These are phyloP conservation scores for Limnanthes douglasii DNA, from an alignment of 345 rosid species.

Conservation along the genomic window DNA sequence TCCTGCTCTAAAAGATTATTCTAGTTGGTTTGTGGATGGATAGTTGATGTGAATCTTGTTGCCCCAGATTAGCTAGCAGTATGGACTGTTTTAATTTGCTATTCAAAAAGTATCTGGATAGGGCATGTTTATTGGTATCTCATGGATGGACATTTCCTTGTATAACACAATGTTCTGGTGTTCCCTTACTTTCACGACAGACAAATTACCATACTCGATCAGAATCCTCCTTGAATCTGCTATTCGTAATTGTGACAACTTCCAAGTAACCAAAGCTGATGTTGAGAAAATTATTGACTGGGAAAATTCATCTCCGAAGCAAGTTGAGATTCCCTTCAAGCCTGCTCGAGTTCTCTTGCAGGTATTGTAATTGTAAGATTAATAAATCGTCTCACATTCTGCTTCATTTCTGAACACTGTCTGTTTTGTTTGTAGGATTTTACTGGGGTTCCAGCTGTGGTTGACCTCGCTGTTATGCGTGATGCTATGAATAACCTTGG, in stretches of 20 bases:
- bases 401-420: conserved; percentile 1
- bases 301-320: conserved; percentile 62
- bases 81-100: no score
- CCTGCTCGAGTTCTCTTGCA: conserved; percentile 74
- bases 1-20: no score
- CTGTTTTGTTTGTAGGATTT: conserved; percentile 49
- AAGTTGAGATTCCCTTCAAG: conserved; percentile 82
- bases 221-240: conserved; percentile 83
- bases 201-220: conserved; percentile 57
- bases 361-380: conserved; percentile 10
- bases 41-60: no score
- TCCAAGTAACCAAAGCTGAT: conserved; percentile 67
- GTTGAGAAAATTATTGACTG: conserved; percentile 80
- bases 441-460: conserved; percentile 99
- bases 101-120: no score
- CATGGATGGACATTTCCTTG: no score
- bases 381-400: not conserved
- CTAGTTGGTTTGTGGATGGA: no score
- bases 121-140: no score
- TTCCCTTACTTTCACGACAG: conserved; percentile 18
- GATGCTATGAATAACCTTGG: conserved; percentile 95
- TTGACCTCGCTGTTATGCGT: conserved; percentile 98
- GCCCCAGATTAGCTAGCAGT: no score
- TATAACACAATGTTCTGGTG: no score
- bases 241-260: conserved; percentile 66